Base-by-base conservation (phyloP, 1,284 basidiomycete species). In the Chondrostereum purpureum region DNA sequence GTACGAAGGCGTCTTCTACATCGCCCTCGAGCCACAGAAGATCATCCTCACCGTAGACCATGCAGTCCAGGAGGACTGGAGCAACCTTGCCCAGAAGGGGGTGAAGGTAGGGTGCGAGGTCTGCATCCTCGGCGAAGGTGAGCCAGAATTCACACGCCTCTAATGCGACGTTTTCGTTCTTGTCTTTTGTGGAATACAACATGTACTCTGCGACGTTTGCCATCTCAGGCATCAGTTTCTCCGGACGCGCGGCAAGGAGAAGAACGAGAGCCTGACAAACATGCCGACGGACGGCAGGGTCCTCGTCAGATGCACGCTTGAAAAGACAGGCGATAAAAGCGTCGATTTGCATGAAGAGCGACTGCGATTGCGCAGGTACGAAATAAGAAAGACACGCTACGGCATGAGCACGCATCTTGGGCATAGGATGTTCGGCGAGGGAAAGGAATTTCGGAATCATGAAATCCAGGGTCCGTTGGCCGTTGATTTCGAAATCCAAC, bases 101-200 rank as follows among this genome's bases (percentile, higher is more conserved):
- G 45, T 83, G 83, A 21, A 99, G 73, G 63, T 88, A 90, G 12
- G 83, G 80, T 13, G 83, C 81, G 19, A 99, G 75, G 42, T 90
- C 84, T 12, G 83, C 81, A 59, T 98, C 92, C 64, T 99, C 96
- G 13, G 96, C 93, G 60, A 99, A 99, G 1, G 95, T 97, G 52
- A 99, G 78, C 96, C 96, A 99, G 68, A 99, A 99, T 73, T 99
- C 96, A 76, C 93, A 97, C 11, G 96, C 96, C 68, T 97, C 94
- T 35, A 97, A 73, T 3, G 93, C 92, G 44, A 97, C 92, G 47
- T 83, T 83, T 68, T 96, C 92, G 64, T 98, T 90, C 67, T 88
- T 85, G 73, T 98, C 95, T 65, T 94, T 92, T 8, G 92, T 98
- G 27, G 92, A 97, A 69, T 94, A 99, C 33, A 98, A 78, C 90